Base-by-base conservation (phyloP, 345 rosid species). In the Boechera divaricarpa region DNA sequence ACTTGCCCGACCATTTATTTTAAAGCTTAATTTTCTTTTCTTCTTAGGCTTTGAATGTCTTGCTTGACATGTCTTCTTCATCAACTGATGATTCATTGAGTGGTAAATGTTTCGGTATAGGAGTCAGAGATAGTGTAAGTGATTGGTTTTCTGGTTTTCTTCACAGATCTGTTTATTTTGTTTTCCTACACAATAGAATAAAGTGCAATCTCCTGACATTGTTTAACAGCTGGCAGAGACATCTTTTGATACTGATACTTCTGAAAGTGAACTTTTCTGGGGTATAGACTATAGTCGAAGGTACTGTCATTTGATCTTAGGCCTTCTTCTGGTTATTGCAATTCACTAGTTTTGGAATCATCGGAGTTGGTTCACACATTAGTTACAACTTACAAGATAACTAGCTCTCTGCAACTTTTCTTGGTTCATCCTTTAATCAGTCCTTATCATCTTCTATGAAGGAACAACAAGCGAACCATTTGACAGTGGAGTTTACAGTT, bases 1-100 rank as follows among this genome's bases (percentile, higher is more conserved):
- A 62, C 67, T 74, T 6, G 65, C 74, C 77, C 68, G 82, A 3
- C 63, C 7, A 15, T 38, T 69, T 45, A 10, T 69, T 63, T 39
- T 21, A 4, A 53, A 38, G 74, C 55, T 73, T 69, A 35, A 61
- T 72, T 4, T 35, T 16, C n/a, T n/a, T n/a, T 74, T 69, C 80
- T 81, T 38, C 87, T 72, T 78, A 94, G 97, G 97, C 98, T 16
- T 77, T 90, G 87, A 86, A 88, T 76, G 77, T 72, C 24, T 83
- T 94, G 82, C 90, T 92, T 75, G 91, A 84, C 79, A 78, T 92
- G 73, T 90, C 91, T 72, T 75, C 85, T 76, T 76, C 88, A 45
- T 79, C 92, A 60, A 60, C 51, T 44, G 86, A 88, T 74, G 78
- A 74, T 59, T 81, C 87, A 36, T 60, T 81, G 73, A 73, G 73